Base-by-base conservation (phyloP, 225 moss, liverwort and hornwort genomes). In the Pseudisothecium myosuroides region DNA sequence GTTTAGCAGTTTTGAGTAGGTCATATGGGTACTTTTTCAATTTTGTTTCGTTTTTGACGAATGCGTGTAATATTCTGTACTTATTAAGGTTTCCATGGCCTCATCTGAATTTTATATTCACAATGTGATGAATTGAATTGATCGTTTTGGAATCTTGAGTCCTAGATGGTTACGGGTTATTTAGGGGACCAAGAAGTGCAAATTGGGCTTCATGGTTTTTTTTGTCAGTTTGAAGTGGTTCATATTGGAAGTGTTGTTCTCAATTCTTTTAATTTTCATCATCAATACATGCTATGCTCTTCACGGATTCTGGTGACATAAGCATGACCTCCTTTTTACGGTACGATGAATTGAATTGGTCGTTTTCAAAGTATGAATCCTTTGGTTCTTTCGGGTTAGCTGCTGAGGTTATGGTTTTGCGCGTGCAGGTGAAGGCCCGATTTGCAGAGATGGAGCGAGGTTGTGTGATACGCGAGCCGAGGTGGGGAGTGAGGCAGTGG, bases 401-500 rank as follows among this genome's bases (percentile, higher is more conserved):
- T 84, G 79, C 75, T 90, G 83, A 91, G 80, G 86, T 64, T 81
- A 69, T 65, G 84, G 84, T 71, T 76, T 58, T 60, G 45, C 58
- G 37, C 80, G 63, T 93, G 87, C 87, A 92, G 92, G 73, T 52
- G 76, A 67, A 69, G 83, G 37, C 66, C 26, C 31, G 12, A 65
- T 87, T 86, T 82, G 90, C 62, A 87, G 85, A 77, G 84, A 32
- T 47, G 50, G 78, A 81, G 83, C 56, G 31, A 83, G 65, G 58
- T 85, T 72, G 69, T 81, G 71, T 78, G 76, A 79, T 62, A 62
- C 43, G 50, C 82, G 49, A 90, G 88, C 82, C 36, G 91, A 79
- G 79, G 61, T 64, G 54, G 62, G 62, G 84, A 88, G 85, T 66
- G 92, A 94, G 74, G 81, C 87, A 63, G 92, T 92, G 87, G 96